Evolutionary conservation across 805 yeast species (phyloP).

Genomic region (Myxozyma geophila): DNA sequence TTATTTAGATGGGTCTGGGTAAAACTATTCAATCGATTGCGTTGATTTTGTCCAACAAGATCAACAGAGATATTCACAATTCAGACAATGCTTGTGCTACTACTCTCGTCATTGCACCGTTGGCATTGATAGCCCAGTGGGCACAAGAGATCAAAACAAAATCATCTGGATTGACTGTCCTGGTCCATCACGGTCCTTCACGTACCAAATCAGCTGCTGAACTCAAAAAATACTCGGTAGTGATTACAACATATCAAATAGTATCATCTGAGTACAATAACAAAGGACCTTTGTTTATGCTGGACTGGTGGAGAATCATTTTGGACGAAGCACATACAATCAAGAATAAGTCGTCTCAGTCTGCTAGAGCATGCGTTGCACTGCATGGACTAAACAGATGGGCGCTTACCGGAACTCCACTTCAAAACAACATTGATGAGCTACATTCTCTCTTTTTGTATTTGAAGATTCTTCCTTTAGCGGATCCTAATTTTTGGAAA

Average conservation of each 20-base stretch:
- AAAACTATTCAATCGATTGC: constrained; percentile 82
- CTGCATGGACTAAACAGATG: constrained; percentile 55
- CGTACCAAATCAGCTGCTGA: constrained; percentile 24
- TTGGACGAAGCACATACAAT: constrained; percentile 70
- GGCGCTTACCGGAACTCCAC: constrained; percentile 69
- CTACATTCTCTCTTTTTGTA: constrained; percentile 56
- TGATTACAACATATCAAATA: constrained; percentile 91
- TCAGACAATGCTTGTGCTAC: constrained; percentile 38
- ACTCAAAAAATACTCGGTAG: constrained; percentile 64
- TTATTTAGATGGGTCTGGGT: constrained; percentile 80
- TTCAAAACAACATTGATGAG: constrained; percentile 62
- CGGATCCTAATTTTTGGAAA: constrained; percentile 39
- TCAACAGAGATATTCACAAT: constrained; percentile 50
- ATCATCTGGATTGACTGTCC: constrained; percentile 43
- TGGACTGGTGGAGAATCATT: constrained; percentile 59
- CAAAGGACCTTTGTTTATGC: constrained; percentile 40
- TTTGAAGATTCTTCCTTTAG: constrained; percentile 42
- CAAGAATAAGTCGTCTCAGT: constrained; percentile 55
- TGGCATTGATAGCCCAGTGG: constrained; percentile 53
- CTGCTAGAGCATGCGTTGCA: constrained; percentile 53
- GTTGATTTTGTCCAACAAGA: constrained; percentile 54
- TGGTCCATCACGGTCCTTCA: constrained; percentile 48
- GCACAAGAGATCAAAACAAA: constrained; percentile 46
- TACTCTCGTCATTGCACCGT: constrained; percentile 52
- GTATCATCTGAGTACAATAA: constrained; percentile 46